Conservation (phyloP, 163 green algal genomes). For the Chloromonas sp. region DNA sequence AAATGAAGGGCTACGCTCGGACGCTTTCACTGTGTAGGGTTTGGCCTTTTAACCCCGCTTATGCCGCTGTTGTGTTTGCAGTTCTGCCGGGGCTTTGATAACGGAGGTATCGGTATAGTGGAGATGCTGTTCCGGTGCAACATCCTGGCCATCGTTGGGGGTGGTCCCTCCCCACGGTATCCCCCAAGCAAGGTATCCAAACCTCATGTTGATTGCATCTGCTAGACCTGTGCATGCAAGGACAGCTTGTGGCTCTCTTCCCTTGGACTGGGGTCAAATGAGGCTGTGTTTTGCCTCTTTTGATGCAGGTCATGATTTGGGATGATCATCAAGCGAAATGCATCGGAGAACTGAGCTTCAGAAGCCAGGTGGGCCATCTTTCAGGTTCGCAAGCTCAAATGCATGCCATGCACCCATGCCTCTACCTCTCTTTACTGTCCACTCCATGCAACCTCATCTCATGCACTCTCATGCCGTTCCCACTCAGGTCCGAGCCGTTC, state of each 20-base stretch:
- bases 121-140: conserved; percentile 98
- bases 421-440: too few species aligned
- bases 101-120: conserved; percentile 79
- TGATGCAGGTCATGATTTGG: conserved; percentile 92
- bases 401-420: neutral
- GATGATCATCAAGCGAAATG: conserved; percentile 89
- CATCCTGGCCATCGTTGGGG: conserved; percentile 91
- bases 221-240: neutral
- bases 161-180: conserved; percentile 73
- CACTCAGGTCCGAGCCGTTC: conserved; percentile 72
- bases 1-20: too few species aligned
- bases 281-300: neutral
- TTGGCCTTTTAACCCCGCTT: too few species aligned
- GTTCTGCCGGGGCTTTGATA: conserved; percentile 82
- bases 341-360: conserved; percentile 92
- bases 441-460: too few species aligned
- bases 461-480: neutral
- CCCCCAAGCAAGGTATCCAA: conserved; percentile 78
- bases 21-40: too few species aligned
- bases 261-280: neutral
- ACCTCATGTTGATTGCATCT: neutral
- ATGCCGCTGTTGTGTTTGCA: conserved; percentile 24
- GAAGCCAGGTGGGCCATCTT: conserved; percentile 55
- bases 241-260: neutral
- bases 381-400: neutral